Percentiles rank a stretch among this genome's conserved stretches.
These are phyloP conservation scores for Wickerhamomyces hampshirensis DNA, from an alignment of 805 yeast species.

Conservation along the genomic window DNA sequence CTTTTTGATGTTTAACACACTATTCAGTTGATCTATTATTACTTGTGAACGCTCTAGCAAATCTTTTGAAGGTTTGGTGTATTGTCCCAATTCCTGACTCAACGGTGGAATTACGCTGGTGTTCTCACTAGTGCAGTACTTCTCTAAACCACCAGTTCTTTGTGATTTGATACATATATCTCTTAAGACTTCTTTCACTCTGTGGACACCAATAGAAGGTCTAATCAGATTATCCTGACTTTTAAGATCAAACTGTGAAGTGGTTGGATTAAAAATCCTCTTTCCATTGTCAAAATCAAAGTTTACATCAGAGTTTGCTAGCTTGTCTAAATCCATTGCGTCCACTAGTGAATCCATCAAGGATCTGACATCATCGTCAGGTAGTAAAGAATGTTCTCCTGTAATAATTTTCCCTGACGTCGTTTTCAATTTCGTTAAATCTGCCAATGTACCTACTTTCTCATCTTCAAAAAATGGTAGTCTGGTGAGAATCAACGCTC, in stretches of 20 bases:
- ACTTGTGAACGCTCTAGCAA: slow-evolving; percentile 9
- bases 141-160: slow-evolving; percentile 6
- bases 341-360: slow-evolving; percentile 42
- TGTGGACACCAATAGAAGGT: slow-evolving; percentile 22
- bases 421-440: slow-evolving; percentile 31
- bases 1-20: slow-evolving; percentile 19
- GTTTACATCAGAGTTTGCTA: slow-evolving; percentile 16
- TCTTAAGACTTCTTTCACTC: slow-evolving; percentile 14
- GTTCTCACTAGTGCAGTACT: slow-evolving; percentile 12
- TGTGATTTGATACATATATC: slow-evolving; percentile 12
- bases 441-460: slow-evolving; percentile 49
- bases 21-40: slow-evolving; percentile 9
- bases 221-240: slow-evolving; percentile 24
- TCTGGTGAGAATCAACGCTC: slow-evolving; percentile 46
- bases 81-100: slow-evolving; percentile 19
- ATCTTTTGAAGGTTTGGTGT: slow-evolving; percentile 14
- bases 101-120: slow-evolving; percentile 27
- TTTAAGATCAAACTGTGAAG: neutral
- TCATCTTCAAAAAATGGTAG: slow-evolving; percentile 78
- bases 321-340: slow-evolving; percentile 36
- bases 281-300: slow-evolving; percentile 21
- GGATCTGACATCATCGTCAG: slow-evolving; percentile 33
- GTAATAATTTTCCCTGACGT: slow-evolving; percentile 25
- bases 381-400: slow-evolving; percentile 26
- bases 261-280: slow-evolving; percentile 18